Evolutionary conservation across 2,329 filamentous ascomycete genomes (phyloP).

Genomic region (Tolypocladium tundrense): DNA sequence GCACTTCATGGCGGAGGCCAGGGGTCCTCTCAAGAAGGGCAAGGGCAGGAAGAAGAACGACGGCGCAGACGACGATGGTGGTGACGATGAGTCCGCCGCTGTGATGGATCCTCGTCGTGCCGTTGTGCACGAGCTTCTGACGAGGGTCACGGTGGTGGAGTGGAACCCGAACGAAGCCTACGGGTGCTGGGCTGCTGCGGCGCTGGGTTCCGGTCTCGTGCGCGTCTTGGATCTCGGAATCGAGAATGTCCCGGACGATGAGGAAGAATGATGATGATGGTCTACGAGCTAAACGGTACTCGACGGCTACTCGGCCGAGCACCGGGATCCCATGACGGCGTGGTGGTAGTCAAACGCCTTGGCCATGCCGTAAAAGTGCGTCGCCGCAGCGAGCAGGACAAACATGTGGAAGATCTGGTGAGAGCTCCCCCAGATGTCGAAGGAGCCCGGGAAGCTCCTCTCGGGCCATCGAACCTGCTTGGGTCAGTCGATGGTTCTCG

Average conservation of each 20-base stretch:
- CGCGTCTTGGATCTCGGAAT: constrained; percentile 56
- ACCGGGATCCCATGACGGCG: constrained; percentile 42
- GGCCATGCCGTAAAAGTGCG: constrained; percentile 71
- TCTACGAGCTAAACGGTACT: constrained; percentile 2
- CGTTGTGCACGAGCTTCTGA: constrained; percentile 51
- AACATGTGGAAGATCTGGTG: constrained; percentile 95
- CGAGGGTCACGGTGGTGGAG: constrained; percentile 48
- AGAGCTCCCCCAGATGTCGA: constrained; percentile 86
- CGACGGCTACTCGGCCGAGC: constrained; percentile 17
- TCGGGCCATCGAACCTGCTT: constrained; percentile 69
- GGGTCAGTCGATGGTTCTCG: not conserved
- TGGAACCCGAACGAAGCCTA: constrained; percentile 62
- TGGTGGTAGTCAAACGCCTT: constrained; percentile 85
- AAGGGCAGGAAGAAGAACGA: constrained; percentile 23
- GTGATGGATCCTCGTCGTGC: constrained; percentile 29
- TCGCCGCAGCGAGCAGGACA: constrained; percentile 70
- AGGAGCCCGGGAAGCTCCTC: constrained; percentile 62
- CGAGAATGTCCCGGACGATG: constrained; percentile 14
- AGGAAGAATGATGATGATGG: constrained; percentile 2
- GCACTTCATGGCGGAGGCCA: constrained; percentile 31
- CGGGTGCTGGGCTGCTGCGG: constrained; percentile 57
- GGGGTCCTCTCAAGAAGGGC: constrained; percentile 24
- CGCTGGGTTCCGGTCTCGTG: constrained; percentile 56
- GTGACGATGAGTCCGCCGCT: constrained; percentile 21
- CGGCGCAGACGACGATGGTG: constrained; percentile 14